A percentile compares a stretch with the other conserved stretches of the same genome.
Evolutionary conservation across 163 green algal genomes (phyloP).

Genomic region (Coccomyxa subellipsoidea): DNA sequence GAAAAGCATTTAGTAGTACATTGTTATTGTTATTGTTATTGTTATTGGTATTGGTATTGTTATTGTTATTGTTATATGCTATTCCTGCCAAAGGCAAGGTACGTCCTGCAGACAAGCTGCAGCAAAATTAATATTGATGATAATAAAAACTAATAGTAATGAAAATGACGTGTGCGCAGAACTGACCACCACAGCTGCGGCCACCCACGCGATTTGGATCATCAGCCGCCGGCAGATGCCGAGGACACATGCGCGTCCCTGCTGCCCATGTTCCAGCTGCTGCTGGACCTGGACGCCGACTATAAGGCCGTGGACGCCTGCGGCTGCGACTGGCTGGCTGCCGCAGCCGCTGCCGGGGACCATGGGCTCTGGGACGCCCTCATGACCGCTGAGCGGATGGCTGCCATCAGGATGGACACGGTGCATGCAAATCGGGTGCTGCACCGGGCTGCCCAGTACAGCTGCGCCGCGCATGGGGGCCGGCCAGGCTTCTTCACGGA

Average conservation of each 20-base stretch:
- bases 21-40: too few species aligned
- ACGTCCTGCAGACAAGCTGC: too few species aligned
- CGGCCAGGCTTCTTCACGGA: not conserved
- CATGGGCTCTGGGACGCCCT: not conserved
- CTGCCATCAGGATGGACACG: not conserved
- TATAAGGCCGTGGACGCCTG: not conserved
- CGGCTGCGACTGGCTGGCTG: not conserved
- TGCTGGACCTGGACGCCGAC: not conserved
- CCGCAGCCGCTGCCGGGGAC: too few species aligned
- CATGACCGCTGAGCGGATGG: not conserved
- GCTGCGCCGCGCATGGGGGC: not conserved
- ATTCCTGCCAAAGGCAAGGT: too few species aligned
- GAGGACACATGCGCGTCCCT: not conserved
- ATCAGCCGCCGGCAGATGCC: too few species aligned
- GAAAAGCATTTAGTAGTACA: too few species aligned
- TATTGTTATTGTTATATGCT: too few species aligned
- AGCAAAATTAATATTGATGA: too few species aligned
- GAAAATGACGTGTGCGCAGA: too few species aligned
- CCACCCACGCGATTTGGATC: not conserved
- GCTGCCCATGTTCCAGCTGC: not conserved
- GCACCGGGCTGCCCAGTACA: not conserved
- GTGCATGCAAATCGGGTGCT: not conserved
- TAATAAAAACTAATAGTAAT: too few species aligned
- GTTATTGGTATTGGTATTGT: too few species aligned
- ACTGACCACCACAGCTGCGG: not conserved